These are phyloP conservation scores for Euphrasia confusa DNA, from an alignment of 257 asterid genomes.

Conservation along the genomic window DNA sequence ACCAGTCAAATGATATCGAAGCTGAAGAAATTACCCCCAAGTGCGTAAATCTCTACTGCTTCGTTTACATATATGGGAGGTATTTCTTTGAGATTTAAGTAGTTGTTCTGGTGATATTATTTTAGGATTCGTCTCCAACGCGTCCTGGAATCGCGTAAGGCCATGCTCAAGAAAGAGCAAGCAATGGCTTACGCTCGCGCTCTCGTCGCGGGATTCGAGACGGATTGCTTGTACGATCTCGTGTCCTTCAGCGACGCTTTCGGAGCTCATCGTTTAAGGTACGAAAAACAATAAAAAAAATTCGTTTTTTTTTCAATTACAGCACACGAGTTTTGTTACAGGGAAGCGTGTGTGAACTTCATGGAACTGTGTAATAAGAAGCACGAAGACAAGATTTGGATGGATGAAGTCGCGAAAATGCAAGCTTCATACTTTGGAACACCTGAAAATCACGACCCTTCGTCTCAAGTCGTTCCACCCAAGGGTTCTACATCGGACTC, in stretches of 20 bases:
- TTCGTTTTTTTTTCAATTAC: background rate
- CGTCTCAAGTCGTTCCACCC: constrained; percentile 18
- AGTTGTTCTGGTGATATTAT: background rate
- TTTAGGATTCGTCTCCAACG: constrained; percentile 65
- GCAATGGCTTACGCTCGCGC: constrained; percentile 97
- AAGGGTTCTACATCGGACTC: constrained; percentile 26
- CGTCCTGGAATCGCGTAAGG: constrained; percentile 64
- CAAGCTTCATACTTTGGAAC: constrained; percentile 62
- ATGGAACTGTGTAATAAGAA: constrained; percentile 64
- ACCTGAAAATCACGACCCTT: constrained; percentile 43
- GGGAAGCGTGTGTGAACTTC: constrained; percentile 71
- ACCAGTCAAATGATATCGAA: constrained; percentile 35
- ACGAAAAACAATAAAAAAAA: constrained; percentile 11
- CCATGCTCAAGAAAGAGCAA: constrained; percentile 75
- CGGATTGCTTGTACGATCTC: constrained; percentile 54
- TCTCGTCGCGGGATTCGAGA: constrained; percentile 67
- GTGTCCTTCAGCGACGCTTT: constrained; percentile 66
- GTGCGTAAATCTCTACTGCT: constrained; percentile 30
- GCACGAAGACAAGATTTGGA: constrained; percentile 64
- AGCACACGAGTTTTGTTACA: constrained; percentile 15
- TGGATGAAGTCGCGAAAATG: constrained; percentile 84
- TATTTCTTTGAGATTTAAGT: constrained; percentile 1
- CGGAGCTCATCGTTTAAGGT: constrained; percentile 84
- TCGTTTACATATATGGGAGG: background rate
- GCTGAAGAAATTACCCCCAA: constrained; percentile 50